phyloP scores from a whole-genome alignment of 2,329 filamentous ascomycete genomes.

The Alternaria alternata region DNA sequence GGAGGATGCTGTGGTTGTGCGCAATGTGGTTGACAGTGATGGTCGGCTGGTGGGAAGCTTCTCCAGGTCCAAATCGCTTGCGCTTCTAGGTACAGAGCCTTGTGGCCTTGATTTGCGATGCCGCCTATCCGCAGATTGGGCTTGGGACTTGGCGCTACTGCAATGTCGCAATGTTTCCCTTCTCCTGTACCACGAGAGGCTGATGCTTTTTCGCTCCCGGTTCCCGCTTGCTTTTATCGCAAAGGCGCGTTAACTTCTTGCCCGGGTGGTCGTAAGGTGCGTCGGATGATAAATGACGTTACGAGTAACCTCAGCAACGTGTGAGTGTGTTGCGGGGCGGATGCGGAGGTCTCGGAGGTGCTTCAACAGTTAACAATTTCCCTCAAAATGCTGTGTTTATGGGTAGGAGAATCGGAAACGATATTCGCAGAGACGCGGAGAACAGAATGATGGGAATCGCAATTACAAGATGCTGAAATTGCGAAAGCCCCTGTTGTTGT shows the following conservation, averaged over 20 bases:
- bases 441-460: conserved; percentile 1
- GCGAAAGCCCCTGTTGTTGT: conserved; percentile 15
- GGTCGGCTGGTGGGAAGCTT: not conserved
- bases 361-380: not conserved
- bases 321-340: conserved; percentile 17
- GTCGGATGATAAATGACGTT: conserved; percentile 25
- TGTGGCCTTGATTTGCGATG: conserved; percentile 8
- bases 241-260: not conserved
- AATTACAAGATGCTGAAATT: conserved; percentile 5
- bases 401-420: not conserved
- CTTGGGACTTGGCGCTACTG: conserved; percentile 22
- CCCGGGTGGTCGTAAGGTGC: conserved; percentile 12
- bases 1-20: not conserved
- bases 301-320: conserved; percentile 16
- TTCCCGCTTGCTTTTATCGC: not conserved
- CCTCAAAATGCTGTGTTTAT: conserved; percentile 1
- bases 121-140: conserved; percentile 18
- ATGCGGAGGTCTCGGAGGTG: conserved; percentile 26
- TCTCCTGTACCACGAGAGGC: not conserved
- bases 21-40: not conserved
- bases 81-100: not conserved
- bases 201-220: conserved; percentile 6
- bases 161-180: conserved; percentile 12
- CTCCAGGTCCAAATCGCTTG: not conserved
- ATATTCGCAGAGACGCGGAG: not conserved